Conservation (phyloP, 139 green algal species). For the Chlamydomonas schloesseri region DNA sequence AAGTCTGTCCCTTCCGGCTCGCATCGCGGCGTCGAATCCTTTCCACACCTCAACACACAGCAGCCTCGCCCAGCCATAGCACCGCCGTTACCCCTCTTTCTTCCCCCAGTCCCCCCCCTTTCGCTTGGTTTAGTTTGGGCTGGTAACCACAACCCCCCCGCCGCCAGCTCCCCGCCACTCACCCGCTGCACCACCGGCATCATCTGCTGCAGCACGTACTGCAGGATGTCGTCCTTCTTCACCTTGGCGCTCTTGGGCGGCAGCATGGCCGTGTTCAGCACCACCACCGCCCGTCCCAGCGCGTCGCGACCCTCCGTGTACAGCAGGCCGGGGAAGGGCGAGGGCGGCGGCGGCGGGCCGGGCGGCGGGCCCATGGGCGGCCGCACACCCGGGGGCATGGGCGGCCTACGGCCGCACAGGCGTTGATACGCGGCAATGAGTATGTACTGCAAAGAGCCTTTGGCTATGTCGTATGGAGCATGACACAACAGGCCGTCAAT, state of each 20-base stretch:
- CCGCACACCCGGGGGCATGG: neutral
- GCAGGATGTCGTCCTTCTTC: slow-evolving; percentile 56
- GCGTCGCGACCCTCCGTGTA: slow-evolving; percentile 80
- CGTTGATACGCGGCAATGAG: no score
- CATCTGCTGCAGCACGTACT: slow-evolving; percentile 66
- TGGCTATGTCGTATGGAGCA: no score
- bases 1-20: no score
- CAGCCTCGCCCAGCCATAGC: no score
- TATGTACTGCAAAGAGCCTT: no score
- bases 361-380: neutral
- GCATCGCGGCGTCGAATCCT: no score
- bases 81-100: no score
- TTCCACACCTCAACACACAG: no score
- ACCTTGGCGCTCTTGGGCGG: slow-evolving; percentile 49
- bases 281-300: slow-evolving; percentile 78
- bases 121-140: no score
- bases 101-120: no score
- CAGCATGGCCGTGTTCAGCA: slow-evolving; percentile 77
- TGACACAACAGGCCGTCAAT: no score
- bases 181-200: slow-evolving; percentile 74
- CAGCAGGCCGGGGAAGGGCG: slow-evolving; percentile 61
- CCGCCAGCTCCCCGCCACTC: neutral
- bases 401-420: neutral
- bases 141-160: no score
- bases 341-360: neutral